Evolutionary conservation across 306 rosid species (phyloP).

Genomic region (Lathyrus aphaca): DNA sequence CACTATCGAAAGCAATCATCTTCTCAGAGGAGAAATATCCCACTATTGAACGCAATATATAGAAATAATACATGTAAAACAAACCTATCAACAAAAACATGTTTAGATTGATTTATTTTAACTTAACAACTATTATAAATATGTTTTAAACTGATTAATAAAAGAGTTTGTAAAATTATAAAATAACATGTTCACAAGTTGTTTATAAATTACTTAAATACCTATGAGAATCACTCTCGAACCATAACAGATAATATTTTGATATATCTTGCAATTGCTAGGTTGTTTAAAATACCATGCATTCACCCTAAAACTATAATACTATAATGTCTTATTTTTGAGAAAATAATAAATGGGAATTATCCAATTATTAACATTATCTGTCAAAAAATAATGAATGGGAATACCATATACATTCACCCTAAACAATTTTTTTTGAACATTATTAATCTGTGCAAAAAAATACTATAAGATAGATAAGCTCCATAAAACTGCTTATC

Average conservation of each 20-base stretch:
- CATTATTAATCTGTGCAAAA: slow-evolving; percentile 49
- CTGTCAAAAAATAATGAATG: background rate
- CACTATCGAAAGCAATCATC: background rate
- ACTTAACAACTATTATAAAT: no score
- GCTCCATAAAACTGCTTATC: slow-evolving; percentile 63
- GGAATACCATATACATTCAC: no score
- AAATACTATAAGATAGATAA: slow-evolving; percentile 57
- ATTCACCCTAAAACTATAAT: background rate
- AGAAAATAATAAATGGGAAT: background rate
- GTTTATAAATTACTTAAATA: no score
- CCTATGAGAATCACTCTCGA: no score
- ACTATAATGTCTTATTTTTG: background rate
- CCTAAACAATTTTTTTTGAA: background rate
- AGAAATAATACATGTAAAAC: no score
- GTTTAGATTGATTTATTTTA: no score
- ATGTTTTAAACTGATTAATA: no score
- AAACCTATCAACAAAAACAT: background rate
- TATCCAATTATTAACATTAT: background rate
- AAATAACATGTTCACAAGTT: no score
- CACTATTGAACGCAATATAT: background rate
- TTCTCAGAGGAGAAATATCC: background rate
- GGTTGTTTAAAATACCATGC: no score
- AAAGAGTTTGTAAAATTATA: no score
- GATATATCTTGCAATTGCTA: background rate
- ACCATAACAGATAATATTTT: no score